Percentiles rank a stretch among this genome's conserved stretches.
phyloP scores from a whole-genome alignment of 768 basidiomycete genomes.

The Leucocoprinus birnbaumii region DNA sequence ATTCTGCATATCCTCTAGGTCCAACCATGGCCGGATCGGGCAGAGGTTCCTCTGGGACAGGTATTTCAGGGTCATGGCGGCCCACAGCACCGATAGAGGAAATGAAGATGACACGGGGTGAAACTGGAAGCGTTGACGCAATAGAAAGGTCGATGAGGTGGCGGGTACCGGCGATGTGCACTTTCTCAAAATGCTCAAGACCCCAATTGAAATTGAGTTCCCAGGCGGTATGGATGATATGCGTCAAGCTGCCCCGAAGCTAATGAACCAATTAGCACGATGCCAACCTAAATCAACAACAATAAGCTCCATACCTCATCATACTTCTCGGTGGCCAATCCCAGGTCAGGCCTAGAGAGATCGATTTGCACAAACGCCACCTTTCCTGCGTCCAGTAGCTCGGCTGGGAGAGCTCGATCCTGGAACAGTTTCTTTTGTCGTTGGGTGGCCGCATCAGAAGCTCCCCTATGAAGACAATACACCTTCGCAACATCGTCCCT shows the following conservation, averaged over 20 bases:
- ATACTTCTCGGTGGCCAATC: background rate
- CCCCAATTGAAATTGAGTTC: conserved; percentile 16
- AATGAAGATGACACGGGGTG: conserved; percentile 8
- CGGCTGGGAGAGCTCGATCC: background rate
- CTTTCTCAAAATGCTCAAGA: conserved; percentile 11
- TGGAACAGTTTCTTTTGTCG: conserved; percentile 8
- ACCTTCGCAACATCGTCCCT: conserved; percentile 16
- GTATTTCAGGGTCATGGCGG: background rate
- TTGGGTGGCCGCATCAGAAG: background rate
- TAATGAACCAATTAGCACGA: background rate
- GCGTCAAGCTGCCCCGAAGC: conserved; percentile 8
- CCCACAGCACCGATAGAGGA: conserved; percentile 13
- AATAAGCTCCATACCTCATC: background rate
- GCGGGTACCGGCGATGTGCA: conserved; percentile 11
- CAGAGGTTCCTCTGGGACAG: conserved; percentile 11
- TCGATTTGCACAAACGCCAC: conserved; percentile 7
- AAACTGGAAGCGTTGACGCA: background rate
- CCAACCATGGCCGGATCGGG: conserved; percentile 5
- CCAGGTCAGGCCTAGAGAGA: conserved; percentile 1
- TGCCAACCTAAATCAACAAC: background rate
- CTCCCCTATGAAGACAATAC: conserved; percentile 22
- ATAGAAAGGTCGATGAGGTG: conserved; percentile 10
- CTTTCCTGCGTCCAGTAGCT: background rate
- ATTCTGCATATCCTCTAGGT: conserved; percentile 7
- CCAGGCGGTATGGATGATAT: conserved; percentile 14